A percentile compares a stretch with the other conserved stretches of the same genome.
phyloP scores from a whole-genome alignment of 305 asterid genomes.

The Fraxinus paxiana region DNA sequence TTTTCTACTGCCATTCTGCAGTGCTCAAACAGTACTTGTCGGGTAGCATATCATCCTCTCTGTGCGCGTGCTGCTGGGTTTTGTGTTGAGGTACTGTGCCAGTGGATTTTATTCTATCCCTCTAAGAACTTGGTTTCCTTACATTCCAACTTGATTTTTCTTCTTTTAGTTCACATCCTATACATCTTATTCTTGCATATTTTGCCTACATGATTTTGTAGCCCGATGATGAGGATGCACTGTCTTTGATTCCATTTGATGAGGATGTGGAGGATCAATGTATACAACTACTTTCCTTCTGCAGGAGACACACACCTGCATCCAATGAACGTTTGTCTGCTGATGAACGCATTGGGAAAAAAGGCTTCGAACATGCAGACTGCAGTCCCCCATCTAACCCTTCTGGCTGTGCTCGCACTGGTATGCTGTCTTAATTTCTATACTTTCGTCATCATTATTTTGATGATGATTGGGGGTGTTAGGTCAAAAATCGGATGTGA shows the following conservation, averaged over 20 bases:
- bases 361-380: constrained; percentile 44
- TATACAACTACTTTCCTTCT: constrained; percentile 86
- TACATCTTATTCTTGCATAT: constrained; percentile 11
- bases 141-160: not conserved
- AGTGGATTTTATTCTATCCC: constrained; percentile 2
- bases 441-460: not conserved
- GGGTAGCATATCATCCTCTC: constrained; percentile 95
- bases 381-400: constrained; percentile 66
- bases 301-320: constrained; percentile 76
- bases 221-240: constrained; percentile 84
- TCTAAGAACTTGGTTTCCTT: constrained; percentile 5
- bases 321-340: constrained; percentile 52
- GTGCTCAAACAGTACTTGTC: constrained; percentile 81
- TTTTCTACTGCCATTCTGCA: constrained; percentile 37
- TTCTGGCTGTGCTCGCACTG: constrained; percentile 92
- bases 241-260: constrained; percentile 61
- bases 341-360: constrained; percentile 46
- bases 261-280: constrained; percentile 87
- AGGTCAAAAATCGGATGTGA: not conserved
- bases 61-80: constrained; percentile 99
- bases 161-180: not conserved
- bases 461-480: not conserved
- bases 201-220: constrained; percentile 26
- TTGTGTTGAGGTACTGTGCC: constrained; percentile 77
- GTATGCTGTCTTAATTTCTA: constrained; percentile 37